Percentiles rank a stretch among this genome's conserved stretches.
Evolutionary conservation across 169 alveolate species (phyloP).

Genomic region (Cryptosporidium andersoni): DNA sequence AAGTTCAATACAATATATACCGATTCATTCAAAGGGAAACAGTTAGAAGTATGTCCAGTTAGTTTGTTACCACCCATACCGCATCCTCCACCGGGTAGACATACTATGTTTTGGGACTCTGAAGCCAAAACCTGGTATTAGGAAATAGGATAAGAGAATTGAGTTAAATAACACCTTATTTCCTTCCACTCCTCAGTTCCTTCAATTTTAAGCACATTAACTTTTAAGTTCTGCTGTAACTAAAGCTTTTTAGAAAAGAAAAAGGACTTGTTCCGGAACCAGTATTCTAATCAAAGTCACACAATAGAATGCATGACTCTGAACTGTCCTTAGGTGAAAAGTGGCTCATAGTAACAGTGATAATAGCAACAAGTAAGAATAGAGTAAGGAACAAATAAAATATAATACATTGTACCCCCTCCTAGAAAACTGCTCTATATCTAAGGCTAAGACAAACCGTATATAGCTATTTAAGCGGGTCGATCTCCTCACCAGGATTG

Average conservation of each 20-base stretch:
- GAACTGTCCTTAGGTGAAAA: too few species aligned
- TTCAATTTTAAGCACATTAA: not conserved
- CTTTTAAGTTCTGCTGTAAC: too few species aligned
- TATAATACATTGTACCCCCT: too few species aligned
- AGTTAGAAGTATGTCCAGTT: constrained; percentile 47
- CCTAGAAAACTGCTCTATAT: too few species aligned
- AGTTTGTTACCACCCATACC: constrained; percentile 67
- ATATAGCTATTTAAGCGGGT: constrained; percentile 7
- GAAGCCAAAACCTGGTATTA: constrained; percentile 60
- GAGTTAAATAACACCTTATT: not conserved
- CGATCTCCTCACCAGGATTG: constrained; percentile 10
- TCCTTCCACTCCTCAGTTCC: not conserved
- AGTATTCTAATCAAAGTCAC: too few species aligned
- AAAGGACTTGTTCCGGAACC: too few species aligned
- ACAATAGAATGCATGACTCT: too few species aligned
- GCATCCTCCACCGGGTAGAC: constrained; percentile 68
- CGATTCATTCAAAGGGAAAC: constrained; percentile 28
- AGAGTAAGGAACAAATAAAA: too few species aligned
- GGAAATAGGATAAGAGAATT: not conserved
- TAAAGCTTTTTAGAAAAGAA: too few species aligned
- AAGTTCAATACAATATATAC: constrained; percentile 54
- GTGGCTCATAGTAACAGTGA: too few species aligned
- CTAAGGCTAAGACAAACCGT: constrained; percentile 13
- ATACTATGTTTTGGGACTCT: constrained; percentile 70
- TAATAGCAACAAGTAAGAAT: too few species aligned